Evolutionary conservation across 106 monocot species (phyloP).

Genomic region (Phalaenopsis aphrodite): DNA sequence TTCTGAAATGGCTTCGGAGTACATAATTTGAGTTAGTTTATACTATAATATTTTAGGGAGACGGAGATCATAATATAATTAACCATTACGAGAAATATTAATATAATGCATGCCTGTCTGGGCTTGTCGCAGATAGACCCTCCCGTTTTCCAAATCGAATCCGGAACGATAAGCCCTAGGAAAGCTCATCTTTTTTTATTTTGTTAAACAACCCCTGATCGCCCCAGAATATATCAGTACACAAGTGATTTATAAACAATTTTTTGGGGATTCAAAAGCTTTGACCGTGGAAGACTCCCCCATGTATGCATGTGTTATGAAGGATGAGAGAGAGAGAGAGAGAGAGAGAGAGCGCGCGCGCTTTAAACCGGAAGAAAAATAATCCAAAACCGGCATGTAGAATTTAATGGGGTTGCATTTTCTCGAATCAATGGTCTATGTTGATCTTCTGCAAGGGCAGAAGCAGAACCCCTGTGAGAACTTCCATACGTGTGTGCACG

Average conservation of each 20-base stretch:
- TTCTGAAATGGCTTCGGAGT: no score
- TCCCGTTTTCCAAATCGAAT: constrained; percentile 47
- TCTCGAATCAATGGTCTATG: constrained; percentile 13
- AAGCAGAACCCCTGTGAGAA: neutral
- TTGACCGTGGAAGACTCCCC: constrained; percentile 16
- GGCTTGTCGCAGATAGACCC: constrained; percentile 36
- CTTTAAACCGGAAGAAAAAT: no score
- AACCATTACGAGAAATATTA: neutral
- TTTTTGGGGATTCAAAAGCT: constrained; percentile 11
- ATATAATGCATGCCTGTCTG: constrained; percentile 25
- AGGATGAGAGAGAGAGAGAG: no score
- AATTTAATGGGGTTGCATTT: neutral
- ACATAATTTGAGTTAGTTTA: no score
- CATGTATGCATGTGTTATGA: neutral
- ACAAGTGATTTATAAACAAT: neutral
- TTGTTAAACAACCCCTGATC: neutral
- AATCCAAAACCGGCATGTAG: neutral
- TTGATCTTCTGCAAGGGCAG: constrained; percentile 11
- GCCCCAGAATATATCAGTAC: constrained; percentile 6
- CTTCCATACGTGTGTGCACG: neutral
- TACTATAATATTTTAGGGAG: no score
- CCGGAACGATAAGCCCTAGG: constrained; percentile 13
- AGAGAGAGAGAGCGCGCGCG: no score
- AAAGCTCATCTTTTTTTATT: neutral
- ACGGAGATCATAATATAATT: no score